Conservation (phyloP, 31 red algal genomes). For the Bonnemaisonia californica region DNA sequence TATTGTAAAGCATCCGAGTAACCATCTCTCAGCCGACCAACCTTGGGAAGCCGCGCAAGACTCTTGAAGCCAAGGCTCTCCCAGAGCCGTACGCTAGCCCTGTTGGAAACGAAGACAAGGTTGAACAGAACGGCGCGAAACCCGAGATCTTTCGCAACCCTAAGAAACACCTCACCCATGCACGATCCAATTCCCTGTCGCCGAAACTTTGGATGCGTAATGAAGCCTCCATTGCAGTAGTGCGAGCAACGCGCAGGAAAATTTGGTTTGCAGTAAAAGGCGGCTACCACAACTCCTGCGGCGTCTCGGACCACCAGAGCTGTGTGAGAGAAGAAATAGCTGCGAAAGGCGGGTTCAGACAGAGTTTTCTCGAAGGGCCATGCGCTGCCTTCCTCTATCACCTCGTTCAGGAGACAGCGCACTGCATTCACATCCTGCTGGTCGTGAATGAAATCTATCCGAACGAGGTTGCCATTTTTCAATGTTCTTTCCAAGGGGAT, state of each 20-base stretch:
- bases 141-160: constrained; percentile 42
- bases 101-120: constrained; percentile 62
- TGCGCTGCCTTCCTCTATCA: constrained; percentile 51
- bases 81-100: constrained; percentile 53
- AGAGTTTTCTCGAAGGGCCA: constrained; percentile 67
- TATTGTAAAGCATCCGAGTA: constrained; percentile 62
- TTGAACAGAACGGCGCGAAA: constrained; percentile 65
- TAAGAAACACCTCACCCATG: constrained; percentile 54
- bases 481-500: constrained; percentile 34
- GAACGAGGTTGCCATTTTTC: constrained; percentile 21
- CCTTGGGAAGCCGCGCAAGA: constrained; percentile 37
- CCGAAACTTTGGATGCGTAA: constrained; percentile 49
- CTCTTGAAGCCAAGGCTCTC: constrained; percentile 49
- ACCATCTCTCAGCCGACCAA: constrained; percentile 32
- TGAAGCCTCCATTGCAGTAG: constrained; percentile 76
- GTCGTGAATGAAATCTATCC: constrained; percentile 42
- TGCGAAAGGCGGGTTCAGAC: constrained; percentile 55
- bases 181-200: constrained; percentile 43
- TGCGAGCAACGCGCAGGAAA: constrained; percentile 63
- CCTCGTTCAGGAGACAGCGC: constrained; percentile 37
- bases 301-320: constrained; percentile 43
- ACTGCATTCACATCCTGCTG: constrained; percentile 29
- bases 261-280: constrained; percentile 78
- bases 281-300: constrained; percentile 29
- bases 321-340: constrained; percentile 68